A percentile compares a stretch with the other conserved stretches of the same genome.
phyloP scores from a whole-genome alignment of 139 green algal species.

The Chlamydomonas sphaeroides region DNA sequence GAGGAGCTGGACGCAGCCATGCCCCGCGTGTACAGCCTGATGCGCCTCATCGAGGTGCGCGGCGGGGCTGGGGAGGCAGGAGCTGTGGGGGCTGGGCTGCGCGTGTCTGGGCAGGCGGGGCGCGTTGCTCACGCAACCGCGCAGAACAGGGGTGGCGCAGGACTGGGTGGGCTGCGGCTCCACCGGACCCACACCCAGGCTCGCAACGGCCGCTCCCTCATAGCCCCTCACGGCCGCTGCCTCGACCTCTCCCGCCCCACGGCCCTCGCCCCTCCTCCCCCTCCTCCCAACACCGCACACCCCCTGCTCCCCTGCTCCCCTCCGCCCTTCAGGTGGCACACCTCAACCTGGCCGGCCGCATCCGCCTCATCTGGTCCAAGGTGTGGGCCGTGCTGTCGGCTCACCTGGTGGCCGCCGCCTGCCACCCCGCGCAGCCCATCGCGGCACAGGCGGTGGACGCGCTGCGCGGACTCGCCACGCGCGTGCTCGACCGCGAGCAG shows the following conservation, averaged over 20 bases:
- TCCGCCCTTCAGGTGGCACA: slow-evolving; percentile 51
- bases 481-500: slow-evolving; percentile 24
- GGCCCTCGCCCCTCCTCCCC: background rate
- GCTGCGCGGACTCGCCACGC: slow-evolving; percentile 70
- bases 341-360: slow-evolving; percentile 83
- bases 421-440: slow-evolving; percentile 72
- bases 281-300: no score
- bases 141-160: no score
- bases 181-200: no score
- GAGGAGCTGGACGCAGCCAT: slow-evolving; percentile 77
- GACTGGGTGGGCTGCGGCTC: no score
- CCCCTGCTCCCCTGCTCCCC: background rate
- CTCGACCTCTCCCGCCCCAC: background rate
- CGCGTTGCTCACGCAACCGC: no score
- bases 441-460: slow-evolving; percentile 80
- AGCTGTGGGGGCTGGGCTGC: no score
- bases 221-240: no score
- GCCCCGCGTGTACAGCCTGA: slow-evolving; percentile 72
- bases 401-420: slow-evolving; percentile 86
- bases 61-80: background rate
- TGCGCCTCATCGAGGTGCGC: slow-evolving; percentile 43
- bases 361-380: slow-evolving; percentile 88
- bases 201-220: no score
- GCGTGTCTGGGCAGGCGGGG: no score
- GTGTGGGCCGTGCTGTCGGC: slow-evolving; percentile 85